A percentile compares a stretch with the other conserved stretches of the same genome.
phyloP scores from a whole-genome alignment of 306 rosid genomes.

The Trifolium subterraneum region DNA sequence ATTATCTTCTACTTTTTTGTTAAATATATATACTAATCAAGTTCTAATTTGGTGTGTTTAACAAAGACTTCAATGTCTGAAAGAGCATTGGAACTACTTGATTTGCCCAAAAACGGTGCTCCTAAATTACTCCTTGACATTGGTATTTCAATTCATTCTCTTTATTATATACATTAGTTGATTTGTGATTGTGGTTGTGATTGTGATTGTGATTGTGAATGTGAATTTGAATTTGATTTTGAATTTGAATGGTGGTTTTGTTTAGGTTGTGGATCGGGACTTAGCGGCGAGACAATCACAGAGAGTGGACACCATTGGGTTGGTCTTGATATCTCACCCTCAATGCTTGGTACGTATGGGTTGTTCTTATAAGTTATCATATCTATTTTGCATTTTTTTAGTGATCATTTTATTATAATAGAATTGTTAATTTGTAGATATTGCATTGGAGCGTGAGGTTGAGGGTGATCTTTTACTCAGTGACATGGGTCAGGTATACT shows the following conservation, averaged over 20 bases:
- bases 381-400: too few relatives aligned
- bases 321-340: slow-evolving; percentile 82
- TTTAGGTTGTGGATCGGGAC: slow-evolving; percentile 92
- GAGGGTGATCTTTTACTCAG: slow-evolving; percentile 85
- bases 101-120: slow-evolving; percentile 69
- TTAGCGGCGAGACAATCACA: slow-evolving; percentile 80
- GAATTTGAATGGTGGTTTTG: neutral
- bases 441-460: slow-evolving; percentile 85
- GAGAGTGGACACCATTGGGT: slow-evolving; percentile 86
- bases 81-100: slow-evolving; percentile 86
- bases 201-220: slow-evolving; percentile 15
- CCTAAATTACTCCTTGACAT: slow-evolving; percentile 87
- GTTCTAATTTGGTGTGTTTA: neutral
- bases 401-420: neutral
- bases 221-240: too few relatives aligned
- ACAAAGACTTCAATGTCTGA: slow-evolving; percentile 57
- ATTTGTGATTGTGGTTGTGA: slow-evolving; percentile 13
- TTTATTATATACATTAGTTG: neutral
- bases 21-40: neutral
- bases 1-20: neutral
- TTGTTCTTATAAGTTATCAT: neutral
- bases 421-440: slow-evolving; percentile 48
- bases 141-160: slow-evolving; percentile 48
- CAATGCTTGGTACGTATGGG: slow-evolving; percentile 94
- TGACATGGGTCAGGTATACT: slow-evolving; percentile 92